Conservation (phyloP, 2,329 filamentous ascomycete genomes). For the Alternaria ethzedia region DNA sequence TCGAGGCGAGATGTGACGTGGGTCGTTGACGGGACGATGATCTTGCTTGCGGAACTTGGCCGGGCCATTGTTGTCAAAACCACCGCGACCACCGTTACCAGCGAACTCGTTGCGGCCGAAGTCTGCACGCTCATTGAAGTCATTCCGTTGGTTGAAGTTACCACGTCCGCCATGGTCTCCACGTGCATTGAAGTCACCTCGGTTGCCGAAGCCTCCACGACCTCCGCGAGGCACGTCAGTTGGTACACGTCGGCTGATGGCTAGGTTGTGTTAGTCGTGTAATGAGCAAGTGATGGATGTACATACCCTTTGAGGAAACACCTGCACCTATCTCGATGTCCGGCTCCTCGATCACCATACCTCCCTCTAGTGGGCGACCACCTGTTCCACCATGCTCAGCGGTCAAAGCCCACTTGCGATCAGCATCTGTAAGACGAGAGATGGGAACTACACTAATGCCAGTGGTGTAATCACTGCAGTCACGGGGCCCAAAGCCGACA, state of each 20-base stretch:
- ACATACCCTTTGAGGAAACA: constrained; percentile 84
- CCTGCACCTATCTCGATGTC: constrained; percentile 98
- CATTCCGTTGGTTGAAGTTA: constrained; percentile 21
- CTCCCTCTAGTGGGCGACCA: constrained; percentile 77
- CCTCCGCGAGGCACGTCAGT: constrained; percentile 38
- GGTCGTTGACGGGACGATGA: constrained; percentile 30
- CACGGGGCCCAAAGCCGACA: constrained; percentile 93
- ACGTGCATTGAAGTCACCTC: constrained; percentile 6
- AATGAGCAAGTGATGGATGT: neutral
- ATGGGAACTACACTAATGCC: constrained; percentile 95
- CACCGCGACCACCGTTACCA: constrained; percentile 14
- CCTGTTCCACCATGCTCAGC: constrained; percentile 94
- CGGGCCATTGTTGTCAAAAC: constrained; percentile 19
- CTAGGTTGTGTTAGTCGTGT: constrained; percentile 27
- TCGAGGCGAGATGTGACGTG: constrained; percentile 43
- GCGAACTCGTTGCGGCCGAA: constrained; percentile 12
- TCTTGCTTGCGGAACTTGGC: constrained; percentile 40
- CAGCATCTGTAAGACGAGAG: constrained; percentile 88
- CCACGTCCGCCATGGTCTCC: constrained; percentile 21
- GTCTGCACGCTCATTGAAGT: constrained; percentile 8
- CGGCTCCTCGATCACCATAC: constrained; percentile 92
- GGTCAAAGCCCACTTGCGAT: constrained; percentile 95
- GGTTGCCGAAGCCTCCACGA: constrained; percentile 11
- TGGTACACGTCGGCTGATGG: constrained; percentile 46
- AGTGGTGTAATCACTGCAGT: constrained; percentile 94